Evolutionary conservation across 108 stramenopile genomes (phyloP).

Genomic region (Asterionellopsis glacialis): DNA sequence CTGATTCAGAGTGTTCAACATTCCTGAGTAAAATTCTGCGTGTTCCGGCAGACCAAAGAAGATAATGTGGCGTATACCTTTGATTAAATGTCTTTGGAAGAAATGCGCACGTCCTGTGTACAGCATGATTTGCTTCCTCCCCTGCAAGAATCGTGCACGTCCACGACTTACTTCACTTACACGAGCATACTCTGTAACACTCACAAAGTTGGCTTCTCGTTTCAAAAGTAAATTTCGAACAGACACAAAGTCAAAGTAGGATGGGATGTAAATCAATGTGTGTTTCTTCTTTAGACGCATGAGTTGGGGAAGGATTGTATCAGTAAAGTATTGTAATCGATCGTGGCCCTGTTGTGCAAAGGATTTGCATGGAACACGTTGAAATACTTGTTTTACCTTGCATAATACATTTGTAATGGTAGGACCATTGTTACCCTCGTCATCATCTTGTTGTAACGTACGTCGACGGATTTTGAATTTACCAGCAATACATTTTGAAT

Average conservation of each 20-base stretch:
- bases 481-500: conserved; percentile 66
- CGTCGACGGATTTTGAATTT: conserved; percentile 52
- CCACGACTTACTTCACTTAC: conserved; percentile 80
- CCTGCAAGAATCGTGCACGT: conserved; percentile 89
- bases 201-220: conserved; percentile 64
- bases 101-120: conserved; percentile 95
- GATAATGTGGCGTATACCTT: conserved; percentile 84
- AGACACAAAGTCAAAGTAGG: conserved; percentile 91
- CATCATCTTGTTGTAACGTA: conserved; percentile 5
- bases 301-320: conserved; percentile 75
- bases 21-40: conserved; percentile 84
- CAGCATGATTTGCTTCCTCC: conserved; percentile 84
- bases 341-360: conserved; percentile 62
- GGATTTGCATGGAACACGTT: conserved; percentile 60
- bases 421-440: conserved; percentile 36
- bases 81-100: conserved; percentile 85
- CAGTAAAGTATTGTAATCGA: conserved; percentile 78
- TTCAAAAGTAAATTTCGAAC: conserved; percentile 85
- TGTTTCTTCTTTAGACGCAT: conserved; percentile 72
- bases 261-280: conserved; percentile 87
- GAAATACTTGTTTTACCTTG: conserved; percentile 87
- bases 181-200: conserved; percentile 88
- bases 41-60: conserved; percentile 93
- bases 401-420: conserved; percentile 66
- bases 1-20: conserved; percentile 74